Conservation (phyloP, 2,329 filamentous ascomycete species). For the Leptographium galeiforme region DNA sequence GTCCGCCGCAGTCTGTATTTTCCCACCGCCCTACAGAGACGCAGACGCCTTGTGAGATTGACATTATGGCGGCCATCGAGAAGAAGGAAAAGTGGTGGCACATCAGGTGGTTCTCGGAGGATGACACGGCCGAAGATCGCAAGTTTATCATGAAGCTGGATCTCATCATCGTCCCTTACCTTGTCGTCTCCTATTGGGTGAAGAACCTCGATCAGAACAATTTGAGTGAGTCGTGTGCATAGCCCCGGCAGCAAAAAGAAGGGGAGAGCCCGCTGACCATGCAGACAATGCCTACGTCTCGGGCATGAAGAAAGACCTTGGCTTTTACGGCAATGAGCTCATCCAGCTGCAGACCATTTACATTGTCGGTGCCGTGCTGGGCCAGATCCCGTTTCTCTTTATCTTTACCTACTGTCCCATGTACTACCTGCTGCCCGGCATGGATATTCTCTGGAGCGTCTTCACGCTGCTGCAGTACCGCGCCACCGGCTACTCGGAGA, state of each 20-base stretch:
- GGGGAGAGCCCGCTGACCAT: background rate
- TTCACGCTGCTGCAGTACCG: slow-evolving; percentile 31
- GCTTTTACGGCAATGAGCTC: slow-evolving; percentile 25
- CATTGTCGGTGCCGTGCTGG: slow-evolving; percentile 20
- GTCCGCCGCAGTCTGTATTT: no score
- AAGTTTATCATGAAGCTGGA: slow-evolving; percentile 42
- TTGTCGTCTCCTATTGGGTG: slow-evolving; percentile 40
- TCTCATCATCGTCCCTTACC: slow-evolving; percentile 40
- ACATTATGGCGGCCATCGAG: background rate
- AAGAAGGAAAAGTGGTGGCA: slow-evolving; percentile 18
- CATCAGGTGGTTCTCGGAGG: slow-evolving; percentile 32
- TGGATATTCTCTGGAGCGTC: slow-evolving; percentile 17
- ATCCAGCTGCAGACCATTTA: slow-evolving; percentile 38
- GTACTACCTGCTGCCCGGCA: slow-evolving; percentile 13
- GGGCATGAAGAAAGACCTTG: slow-evolving; percentile 31
- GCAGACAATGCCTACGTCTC: slow-evolving; percentile 30
- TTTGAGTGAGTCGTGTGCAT: slow-evolving; percentile 21
- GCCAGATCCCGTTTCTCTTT: slow-evolving; percentile 19
- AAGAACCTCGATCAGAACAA: slow-evolving; percentile 34
- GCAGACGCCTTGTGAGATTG: background rate
- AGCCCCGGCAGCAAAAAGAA: background rate
- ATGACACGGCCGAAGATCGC: slow-evolving; percentile 35
- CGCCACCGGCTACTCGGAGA: slow-evolving; percentile 22
- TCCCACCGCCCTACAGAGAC: background rate
- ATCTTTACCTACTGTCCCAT: slow-evolving; percentile 23